These are phyloP conservation scores for Acanthamoeba royreba DNA, from an alignment of 208 protist species.

Conservation along the genomic window DNA sequence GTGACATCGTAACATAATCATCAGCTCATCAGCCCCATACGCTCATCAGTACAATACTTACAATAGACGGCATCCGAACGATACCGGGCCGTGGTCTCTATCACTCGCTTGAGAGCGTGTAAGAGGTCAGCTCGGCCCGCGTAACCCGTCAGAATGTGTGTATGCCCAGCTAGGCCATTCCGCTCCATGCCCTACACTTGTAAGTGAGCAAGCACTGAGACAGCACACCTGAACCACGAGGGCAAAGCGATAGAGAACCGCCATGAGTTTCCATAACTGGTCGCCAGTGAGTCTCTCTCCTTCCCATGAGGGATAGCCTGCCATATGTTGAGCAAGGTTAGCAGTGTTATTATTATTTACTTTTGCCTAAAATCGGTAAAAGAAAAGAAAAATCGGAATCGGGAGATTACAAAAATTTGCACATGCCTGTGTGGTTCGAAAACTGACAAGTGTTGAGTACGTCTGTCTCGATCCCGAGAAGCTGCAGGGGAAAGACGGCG, in stretches of 20 bases:
- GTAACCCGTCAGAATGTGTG: neutral
- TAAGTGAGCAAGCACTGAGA: too few species aligned
- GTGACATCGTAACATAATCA: too few species aligned
- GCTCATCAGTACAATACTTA: neutral
- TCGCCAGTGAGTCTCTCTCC: neutral
- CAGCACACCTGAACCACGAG: too few species aligned
- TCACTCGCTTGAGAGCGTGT: constrained; percentile 78
- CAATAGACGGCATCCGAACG: neutral
- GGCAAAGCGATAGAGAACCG: too few species aligned
- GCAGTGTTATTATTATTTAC: neutral
- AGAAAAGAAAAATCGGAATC: too few species aligned
- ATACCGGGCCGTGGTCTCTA: constrained; percentile 60
- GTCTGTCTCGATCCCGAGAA: constrained; percentile 93
- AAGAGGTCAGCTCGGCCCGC: constrained; percentile 86
- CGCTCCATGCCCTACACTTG: neutral
- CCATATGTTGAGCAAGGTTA: neutral
- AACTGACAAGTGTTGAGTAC: constrained; percentile 92
- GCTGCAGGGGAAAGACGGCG: constrained; percentile 90
- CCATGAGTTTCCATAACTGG: neutral
- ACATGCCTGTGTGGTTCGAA: constrained; percentile 87
- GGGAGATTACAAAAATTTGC: too few species aligned
- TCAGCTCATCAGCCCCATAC: neutral
- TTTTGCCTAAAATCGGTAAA: neutral
- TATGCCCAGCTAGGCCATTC: neutral
- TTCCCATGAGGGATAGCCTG: neutral